Evolutionary conservation across 2,329 filamentous ascomycete genomes (phyloP).

Genomic region (Aspergillus melleus): DNA sequence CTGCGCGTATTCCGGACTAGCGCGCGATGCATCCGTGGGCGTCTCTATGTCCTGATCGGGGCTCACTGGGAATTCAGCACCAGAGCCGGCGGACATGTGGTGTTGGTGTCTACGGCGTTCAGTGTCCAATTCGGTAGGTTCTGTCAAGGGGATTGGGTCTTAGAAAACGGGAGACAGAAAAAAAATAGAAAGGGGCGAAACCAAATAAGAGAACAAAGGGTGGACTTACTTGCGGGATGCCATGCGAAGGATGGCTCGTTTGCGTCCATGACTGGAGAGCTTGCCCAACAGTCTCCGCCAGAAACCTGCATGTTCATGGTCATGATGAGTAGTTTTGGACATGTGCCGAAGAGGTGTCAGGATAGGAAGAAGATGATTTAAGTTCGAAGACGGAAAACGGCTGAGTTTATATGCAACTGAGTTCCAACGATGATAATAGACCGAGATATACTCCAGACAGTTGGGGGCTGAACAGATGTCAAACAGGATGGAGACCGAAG

Average conservation of each 20-base stretch:
- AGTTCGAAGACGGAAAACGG: neutral
- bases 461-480: neutral
- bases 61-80: slow-evolving; percentile 13
- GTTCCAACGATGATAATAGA: neutral
- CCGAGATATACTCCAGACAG: neutral
- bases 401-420: neutral
- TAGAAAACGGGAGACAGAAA: slow-evolving; percentile 14
- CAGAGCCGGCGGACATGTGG: slow-evolving; percentile 4
- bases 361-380: neutral
- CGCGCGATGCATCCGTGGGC: slow-evolving; percentile 10
- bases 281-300: slow-evolving; percentile 33
- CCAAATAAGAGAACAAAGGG: neutral
- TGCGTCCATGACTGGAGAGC: slow-evolving; percentile 28
- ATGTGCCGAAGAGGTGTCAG: neutral
- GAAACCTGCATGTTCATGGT: slow-evolving; percentile 30
- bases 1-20: slow-evolving; percentile 40
- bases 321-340: slow-evolving; percentile 24
- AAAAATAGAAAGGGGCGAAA: neutral
- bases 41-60: slow-evolving; percentile 13
- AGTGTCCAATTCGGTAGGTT: slow-evolving; percentile 28
- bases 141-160: slow-evolving; percentile 22
- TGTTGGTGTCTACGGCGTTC: slow-evolving; percentile 29
- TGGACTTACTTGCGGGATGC: slow-evolving; percentile 30
- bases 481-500: neutral
- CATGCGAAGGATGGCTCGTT: slow-evolving; percentile 24